Evolutionary conservation across 305 asterid species (phyloP).

Genomic region (Fraxinus paxiana): DNA sequence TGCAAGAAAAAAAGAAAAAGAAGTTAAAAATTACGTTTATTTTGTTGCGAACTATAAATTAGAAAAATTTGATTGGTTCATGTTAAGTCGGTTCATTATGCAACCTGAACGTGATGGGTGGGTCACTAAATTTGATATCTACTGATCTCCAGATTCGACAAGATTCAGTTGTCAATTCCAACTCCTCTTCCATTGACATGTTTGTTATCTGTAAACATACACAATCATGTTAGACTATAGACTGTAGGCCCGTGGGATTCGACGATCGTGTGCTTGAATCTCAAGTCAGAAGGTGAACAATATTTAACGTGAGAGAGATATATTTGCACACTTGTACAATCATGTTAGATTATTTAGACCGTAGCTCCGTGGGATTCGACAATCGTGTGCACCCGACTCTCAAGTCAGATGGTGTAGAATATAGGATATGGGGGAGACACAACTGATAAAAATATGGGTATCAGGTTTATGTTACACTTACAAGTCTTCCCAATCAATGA

Average conservation of each 20-base stretch:
- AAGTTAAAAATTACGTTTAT: neutral
- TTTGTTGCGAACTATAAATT: neutral
- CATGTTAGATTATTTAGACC: neutral
- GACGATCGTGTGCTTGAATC: neutral
- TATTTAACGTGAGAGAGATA: neutral
- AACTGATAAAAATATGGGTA: neutral
- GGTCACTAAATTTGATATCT: neutral
- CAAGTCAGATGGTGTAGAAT: neutral
- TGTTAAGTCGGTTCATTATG: neutral
- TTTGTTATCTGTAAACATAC: neutral
- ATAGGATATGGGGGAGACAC: neutral
- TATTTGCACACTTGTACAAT: neutral
- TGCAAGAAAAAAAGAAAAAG: neutral
- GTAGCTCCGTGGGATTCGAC: neutral
- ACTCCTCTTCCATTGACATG: neutral
- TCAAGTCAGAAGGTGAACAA: neutral
- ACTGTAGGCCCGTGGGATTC: neutral
- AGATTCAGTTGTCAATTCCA: neutral
- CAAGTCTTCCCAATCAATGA: neutral
- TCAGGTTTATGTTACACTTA: neutral
- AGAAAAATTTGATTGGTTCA: neutral
- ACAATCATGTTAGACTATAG: neutral
- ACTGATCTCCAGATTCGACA: too few species aligned
- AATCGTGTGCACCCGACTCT: neutral
- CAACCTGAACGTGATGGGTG: neutral